phyloP scores from a whole-genome alignment of 176 grass and related monocot genomes.

The Avena atlantica region DNA sequence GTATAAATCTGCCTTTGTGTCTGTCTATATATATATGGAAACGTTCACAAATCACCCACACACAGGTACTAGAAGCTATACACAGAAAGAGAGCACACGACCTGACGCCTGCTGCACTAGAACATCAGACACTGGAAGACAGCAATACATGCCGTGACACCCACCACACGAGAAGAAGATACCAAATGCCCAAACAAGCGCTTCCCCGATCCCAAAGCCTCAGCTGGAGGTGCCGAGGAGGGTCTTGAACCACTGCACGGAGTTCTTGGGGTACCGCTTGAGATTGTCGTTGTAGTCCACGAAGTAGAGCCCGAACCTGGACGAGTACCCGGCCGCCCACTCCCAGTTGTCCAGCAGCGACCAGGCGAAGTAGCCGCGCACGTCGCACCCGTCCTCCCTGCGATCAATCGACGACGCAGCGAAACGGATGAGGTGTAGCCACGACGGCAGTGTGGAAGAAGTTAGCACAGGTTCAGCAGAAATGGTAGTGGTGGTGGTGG shows the following conservation, averaged over 20 bases:
- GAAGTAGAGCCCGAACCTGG: conserved; percentile 89
- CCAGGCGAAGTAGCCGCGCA: conserved; percentile 93
- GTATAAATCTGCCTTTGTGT: no score
- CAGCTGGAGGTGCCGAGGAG: conserved; percentile 55
- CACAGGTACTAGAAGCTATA: neutral
- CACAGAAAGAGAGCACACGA: neutral
- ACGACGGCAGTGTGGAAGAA: neutral
- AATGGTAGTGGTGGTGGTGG: neutral
- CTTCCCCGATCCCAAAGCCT: neutral
- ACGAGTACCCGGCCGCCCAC: conserved; percentile 82
- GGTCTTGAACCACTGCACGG: conserved; percentile 95
- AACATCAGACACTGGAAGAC: neutral
- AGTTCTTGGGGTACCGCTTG: conserved; percentile 92
- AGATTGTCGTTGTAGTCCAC: conserved; percentile 86
- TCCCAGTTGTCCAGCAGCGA: conserved; percentile 99
- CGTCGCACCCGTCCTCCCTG: conserved; percentile 95
- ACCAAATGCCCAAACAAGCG: neutral
- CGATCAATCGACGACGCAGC: neutral
- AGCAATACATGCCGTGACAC: neutral
- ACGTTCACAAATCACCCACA: neutral
- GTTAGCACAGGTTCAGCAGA: neutral
- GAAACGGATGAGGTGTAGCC: neutral
- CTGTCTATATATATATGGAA: neutral
- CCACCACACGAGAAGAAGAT: neutral
- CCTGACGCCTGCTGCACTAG: neutral